Evolutionary conservation across 495 filamentous ascomycete genomes (phyloP), one percentile per base, ranked within the genome.

Genomic region (Penicillium dipodomyicola): DNA sequence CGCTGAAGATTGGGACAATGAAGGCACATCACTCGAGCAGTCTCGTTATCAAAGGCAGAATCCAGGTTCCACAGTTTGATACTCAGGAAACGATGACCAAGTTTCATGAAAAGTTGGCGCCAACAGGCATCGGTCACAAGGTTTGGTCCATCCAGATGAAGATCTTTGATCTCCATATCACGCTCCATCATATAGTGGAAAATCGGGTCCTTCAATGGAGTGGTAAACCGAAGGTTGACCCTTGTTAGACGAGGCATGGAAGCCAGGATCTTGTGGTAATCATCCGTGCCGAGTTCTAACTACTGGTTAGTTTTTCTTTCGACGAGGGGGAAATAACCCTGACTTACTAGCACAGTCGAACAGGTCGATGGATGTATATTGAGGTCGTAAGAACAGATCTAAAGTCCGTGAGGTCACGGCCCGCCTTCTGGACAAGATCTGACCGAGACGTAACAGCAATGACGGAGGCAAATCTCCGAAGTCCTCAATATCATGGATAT

Each of bases 161-260:
- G 54, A 65, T 82, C 57, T 76, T 72, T 79, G 43, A 96, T 77
- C 10, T 80, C 62, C 39, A 85, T 74, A 40, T 87, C 71, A 22
- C 88, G 85, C 52, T 85, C 85, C 5, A 89, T 74, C 63, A 96
- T 82, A 69, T 90, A 95, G 19, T 93, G 80, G 65, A 96, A 77
- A 25, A 90, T 86, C 12, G 75, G 68, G 63, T 96, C 88, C 68
- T 94, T 95, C 80, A 96, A 86, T 61, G 94, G 90, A 33, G 90
- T 85, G n/a, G 84, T 89, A 65, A 92, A 90, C 39, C 84, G 82
- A 43, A 94, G 75, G 54, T 88, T 86, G 33, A 96, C 72, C 45
- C 80, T 79, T 50, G 82, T 82, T 33, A 95, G 73, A 14, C 71
- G 77, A 5, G 90, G 85, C 50, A 87, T 82, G 1, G 84, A 78